These are phyloP conservation scores for Akanthomyces muscarius DNA, from an alignment of 2,329 filamentous ascomycete species.

Conservation along the genomic window DNA sequence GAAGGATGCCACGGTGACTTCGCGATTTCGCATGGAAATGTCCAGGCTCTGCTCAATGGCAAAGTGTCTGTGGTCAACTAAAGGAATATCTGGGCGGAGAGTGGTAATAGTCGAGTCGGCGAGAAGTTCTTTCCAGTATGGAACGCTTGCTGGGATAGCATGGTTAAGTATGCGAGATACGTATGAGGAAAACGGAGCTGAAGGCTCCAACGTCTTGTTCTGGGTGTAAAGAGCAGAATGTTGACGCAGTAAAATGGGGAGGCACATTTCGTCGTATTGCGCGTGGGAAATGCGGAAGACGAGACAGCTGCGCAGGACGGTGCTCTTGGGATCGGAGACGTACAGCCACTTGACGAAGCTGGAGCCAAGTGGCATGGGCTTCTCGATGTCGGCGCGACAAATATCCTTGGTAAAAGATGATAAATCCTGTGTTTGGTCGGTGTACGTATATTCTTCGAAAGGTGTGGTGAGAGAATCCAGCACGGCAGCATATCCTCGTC, in stretches of 20 bases:
- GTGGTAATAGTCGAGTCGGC: conserved; percentile 48
- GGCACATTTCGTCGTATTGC: conserved; percentile 66
- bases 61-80: conserved; percentile 36
- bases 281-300: conserved; percentile 63
- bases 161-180: conserved; percentile 39
- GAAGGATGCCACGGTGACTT: conserved; percentile 60
- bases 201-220: conserved; percentile 23
- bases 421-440: conserved; percentile 39
- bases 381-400: conserved; percentile 52
- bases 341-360: conserved; percentile 58
- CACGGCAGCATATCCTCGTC: conserved; percentile 51
- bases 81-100: conserved; percentile 36
- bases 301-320: conserved; percentile 38
- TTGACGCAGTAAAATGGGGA: conserved; percentile 58
- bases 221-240: conserved; percentile 46
- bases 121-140: conserved; percentile 60
- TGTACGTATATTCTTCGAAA: conserved; percentile 48
- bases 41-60: conserved; percentile 41
- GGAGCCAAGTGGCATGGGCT: conserved; percentile 53
- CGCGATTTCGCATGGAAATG: conserved; percentile 45
- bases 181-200: conserved; percentile 44
- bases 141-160: conserved; percentile 45
- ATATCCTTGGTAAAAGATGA: conserved; percentile 46
- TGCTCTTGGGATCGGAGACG: conserved; percentile 33
- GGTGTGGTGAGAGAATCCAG: conserved; percentile 52